Conservation (phyloP, 2,329 filamentous ascomycete genomes). For the Rhynchosporium secalis region DNA sequence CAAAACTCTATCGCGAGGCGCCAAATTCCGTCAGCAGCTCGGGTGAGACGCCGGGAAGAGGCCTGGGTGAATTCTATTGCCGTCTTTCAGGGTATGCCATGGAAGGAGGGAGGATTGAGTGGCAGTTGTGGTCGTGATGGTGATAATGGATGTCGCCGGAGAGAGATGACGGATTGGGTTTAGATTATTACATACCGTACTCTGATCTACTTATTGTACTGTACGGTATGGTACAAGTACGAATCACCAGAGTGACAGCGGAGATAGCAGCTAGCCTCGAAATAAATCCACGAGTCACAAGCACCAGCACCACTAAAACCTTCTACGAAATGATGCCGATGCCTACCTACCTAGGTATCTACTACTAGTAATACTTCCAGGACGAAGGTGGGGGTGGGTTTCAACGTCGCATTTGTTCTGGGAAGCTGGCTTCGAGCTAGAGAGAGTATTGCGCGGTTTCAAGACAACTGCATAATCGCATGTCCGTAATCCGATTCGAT, state of each 20-base stretch:
- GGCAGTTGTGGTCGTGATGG: not conserved
- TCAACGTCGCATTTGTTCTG: too few relatives aligned
- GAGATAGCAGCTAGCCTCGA: constrained; percentile 10
- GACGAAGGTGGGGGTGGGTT: too few relatives aligned
- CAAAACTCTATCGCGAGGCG: not conserved
- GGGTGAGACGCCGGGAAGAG: not conserved
- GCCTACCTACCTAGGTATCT: too few relatives aligned
- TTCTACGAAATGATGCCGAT: too few relatives aligned
- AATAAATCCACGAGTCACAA: constrained; percentile 10
- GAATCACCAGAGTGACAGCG: not conserved
- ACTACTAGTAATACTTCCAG: too few relatives aligned
- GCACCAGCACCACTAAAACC: not conserved
- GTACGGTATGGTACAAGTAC: too few relatives aligned
- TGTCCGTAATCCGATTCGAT: too few relatives aligned
- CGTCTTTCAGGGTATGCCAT: not conserved
- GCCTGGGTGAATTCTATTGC: not conserved
- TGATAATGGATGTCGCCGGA: not conserved
- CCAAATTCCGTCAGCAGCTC: not conserved
- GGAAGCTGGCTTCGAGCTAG: too few relatives aligned
- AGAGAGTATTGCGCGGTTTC: too few relatives aligned
- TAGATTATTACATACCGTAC: not conserved
- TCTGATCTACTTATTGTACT: not conserved
- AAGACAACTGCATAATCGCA: too few relatives aligned
- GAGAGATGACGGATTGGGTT: not conserved
- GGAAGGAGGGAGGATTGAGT: not conserved